Evolutionary conservation across 371 early-diverging fungal species (phyloP).

Genomic region (Mucor circinelloides): DNA sequence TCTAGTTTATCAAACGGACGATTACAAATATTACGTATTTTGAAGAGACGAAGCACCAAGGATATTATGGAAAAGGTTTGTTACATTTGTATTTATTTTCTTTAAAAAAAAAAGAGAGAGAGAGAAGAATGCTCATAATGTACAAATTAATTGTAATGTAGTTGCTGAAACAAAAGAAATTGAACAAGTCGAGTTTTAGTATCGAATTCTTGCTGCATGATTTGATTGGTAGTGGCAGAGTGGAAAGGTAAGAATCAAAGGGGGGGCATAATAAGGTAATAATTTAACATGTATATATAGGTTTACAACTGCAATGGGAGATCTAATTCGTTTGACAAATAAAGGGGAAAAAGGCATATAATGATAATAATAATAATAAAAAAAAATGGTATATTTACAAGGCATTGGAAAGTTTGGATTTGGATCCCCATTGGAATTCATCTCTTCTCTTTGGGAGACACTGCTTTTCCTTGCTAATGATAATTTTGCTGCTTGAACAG

Average conservation of each 20-base stretch:
- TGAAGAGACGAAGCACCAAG: conserved; percentile 23
- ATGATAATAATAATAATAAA: no score
- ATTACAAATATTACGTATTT: conserved; percentile 17
- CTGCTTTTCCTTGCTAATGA: conserved; percentile 8
- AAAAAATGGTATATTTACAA: not conserved
- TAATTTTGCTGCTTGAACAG: not conserved
- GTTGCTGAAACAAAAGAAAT: conserved; percentile 23
- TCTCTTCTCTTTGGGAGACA: conserved; percentile 11
- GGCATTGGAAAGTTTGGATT: conserved; percentile 3
- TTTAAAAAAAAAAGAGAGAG: not conserved
- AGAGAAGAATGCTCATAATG: not conserved
- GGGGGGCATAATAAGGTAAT: conserved; percentile 2
- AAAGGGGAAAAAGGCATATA: conserved; percentile 14
- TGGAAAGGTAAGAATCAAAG: conserved; percentile 21
- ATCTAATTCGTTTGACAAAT: conserved; percentile 20
- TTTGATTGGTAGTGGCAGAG: conserved; percentile 30
- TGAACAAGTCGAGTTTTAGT: conserved; percentile 19
- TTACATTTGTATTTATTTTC: not conserved
- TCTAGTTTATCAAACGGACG: conserved; percentile 20
- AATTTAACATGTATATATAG: conserved; percentile 1
- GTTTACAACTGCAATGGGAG: conserved; percentile 19
- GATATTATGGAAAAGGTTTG: conserved; percentile 27
- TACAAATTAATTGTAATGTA: conserved; percentile 5
- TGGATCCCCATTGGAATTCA: conserved; percentile 17
- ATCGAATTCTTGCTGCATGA: conserved; percentile 29